phyloP scores from a whole-genome alignment of 371 early-diverging fungal species.

The Circinella minor region DNA sequence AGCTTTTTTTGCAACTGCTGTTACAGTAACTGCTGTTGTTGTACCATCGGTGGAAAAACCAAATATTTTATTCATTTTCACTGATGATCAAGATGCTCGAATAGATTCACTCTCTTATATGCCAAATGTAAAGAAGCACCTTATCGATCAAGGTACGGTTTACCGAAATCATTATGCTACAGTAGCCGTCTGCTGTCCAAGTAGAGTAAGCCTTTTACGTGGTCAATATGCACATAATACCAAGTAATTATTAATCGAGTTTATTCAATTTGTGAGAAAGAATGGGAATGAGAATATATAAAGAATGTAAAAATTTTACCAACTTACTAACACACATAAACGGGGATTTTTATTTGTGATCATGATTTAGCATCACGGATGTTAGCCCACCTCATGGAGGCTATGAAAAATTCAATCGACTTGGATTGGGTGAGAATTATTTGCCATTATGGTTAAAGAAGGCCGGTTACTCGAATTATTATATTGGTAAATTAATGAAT shows the following conservation, averaged over 20 bases:
- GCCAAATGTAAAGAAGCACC: conserved; percentile 64
- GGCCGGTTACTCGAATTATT: conserved; percentile 63
- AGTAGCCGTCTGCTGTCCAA: conserved; percentile 69
- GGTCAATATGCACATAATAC: conserved; percentile 70
- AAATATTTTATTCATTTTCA: conserved; percentile 67
- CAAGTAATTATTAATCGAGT: conserved; percentile 38
- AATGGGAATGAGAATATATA: too few relatives aligned
- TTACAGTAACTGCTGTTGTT: neutral
- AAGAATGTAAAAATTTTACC: too few relatives aligned
- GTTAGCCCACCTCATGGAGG: conserved; percentile 64
- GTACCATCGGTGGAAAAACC: conserved; percentile 29
- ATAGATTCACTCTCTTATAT: conserved; percentile 63
- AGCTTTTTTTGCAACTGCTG: neutral
- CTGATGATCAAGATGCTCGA: conserved; percentile 65
- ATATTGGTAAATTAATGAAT: conserved; percentile 72
- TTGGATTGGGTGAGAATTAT: conserved; percentile 53
- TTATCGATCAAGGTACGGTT: conserved; percentile 61
- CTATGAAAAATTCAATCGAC: conserved; percentile 53
- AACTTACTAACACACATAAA: too few relatives aligned
- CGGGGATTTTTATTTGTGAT: too few relatives aligned
- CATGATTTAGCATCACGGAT: conserved; percentile 39
- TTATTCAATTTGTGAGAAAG: too few relatives aligned
- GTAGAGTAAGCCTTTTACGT: conserved; percentile 59
- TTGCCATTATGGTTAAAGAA: conserved; percentile 43
- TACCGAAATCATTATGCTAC: conserved; percentile 69